phyloP scores from a whole-genome alignment of 192 early-diverging fungal genomes.

The Oehlia diaphana region DNA sequence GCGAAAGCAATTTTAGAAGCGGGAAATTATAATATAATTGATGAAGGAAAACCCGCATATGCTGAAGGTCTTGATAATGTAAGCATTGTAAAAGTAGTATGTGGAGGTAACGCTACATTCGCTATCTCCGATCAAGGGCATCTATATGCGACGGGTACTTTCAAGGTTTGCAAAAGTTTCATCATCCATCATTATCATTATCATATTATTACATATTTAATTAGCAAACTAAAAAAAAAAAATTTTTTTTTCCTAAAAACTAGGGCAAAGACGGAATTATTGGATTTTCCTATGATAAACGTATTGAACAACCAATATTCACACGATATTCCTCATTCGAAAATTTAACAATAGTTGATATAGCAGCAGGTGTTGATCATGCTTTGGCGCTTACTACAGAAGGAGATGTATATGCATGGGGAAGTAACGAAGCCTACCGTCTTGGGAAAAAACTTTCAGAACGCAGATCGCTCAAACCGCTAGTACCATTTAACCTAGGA shows the following conservation, averaged over 20 bases:
- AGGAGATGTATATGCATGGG: constrained; percentile 87
- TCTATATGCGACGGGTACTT: constrained; percentile 90
- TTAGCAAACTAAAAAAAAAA: too few species aligned
- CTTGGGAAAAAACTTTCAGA: constrained; percentile 80
- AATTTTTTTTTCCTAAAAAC: not conserved
- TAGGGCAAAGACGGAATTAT: constrained; percentile 1
- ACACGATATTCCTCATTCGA: constrained; percentile 57
- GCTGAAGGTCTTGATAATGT: constrained; percentile 75
- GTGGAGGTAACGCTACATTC: constrained; percentile 83
- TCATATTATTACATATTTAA: too few species aligned
- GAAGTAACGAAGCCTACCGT: constrained; percentile 85
- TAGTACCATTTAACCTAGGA: constrained; percentile 55
- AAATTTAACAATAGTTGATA: constrained; percentile 65
- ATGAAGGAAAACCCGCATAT: constrained; percentile 66
- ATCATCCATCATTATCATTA: too few species aligned
- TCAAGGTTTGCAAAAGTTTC: constrained; percentile 41
- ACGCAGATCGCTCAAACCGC: constrained; percentile 67
- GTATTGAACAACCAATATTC: constrained; percentile 61
- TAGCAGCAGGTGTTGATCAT: constrained; percentile 86
- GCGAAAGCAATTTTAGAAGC: not conserved
- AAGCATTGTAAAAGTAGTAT: constrained; percentile 72
- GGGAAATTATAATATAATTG: constrained; percentile 32
- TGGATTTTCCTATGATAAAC: constrained; percentile 55
- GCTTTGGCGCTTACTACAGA: constrained; percentile 69
- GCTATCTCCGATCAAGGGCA: constrained; percentile 74